Conservation (phyloP, 441 rosid genomes). For the Aleurites moluccanus region DNA sequence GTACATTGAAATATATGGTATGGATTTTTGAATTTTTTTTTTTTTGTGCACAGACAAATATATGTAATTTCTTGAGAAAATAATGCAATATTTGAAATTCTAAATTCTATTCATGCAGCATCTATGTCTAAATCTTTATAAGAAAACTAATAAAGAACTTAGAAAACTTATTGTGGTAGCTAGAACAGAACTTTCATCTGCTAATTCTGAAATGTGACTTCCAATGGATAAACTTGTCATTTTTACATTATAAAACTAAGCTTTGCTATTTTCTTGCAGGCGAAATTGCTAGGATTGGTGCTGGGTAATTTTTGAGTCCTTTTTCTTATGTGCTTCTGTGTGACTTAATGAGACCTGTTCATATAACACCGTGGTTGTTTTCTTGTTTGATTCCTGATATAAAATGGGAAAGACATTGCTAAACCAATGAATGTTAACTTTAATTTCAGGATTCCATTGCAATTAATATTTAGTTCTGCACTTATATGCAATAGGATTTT, state of each 20-base stretch:
- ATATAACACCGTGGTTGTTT: neutral
- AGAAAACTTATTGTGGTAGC: neutral
- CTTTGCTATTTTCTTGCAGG: conserved; percentile 47
- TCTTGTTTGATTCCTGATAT: neutral
- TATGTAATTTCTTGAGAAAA: neutral
- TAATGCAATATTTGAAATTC: neutral
- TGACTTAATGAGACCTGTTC: neutral
- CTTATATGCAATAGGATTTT: conserved; percentile 55
- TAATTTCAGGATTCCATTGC: neutral
- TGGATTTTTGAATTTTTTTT: neutral
- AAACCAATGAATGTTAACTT: neutral
- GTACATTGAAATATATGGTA: conserved; percentile 71
- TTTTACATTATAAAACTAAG: neutral
- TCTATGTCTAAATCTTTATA: neutral
- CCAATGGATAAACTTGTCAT: neutral
- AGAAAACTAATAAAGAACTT: neutral
- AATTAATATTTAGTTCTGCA: conserved; percentile 1
- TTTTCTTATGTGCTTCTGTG: neutral
- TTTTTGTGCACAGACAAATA: neutral
- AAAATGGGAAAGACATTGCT: neutral
- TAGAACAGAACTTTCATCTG: neutral
- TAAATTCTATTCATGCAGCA: neutral
- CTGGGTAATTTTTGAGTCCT: conserved; percentile 59
- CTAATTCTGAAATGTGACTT: conserved; percentile 2
- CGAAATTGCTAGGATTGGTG: conserved; percentile 81